phyloP scores from a whole-genome alignment of 495 filamentous ascomycete genomes.

The Daldinia caldariorum region DNA sequence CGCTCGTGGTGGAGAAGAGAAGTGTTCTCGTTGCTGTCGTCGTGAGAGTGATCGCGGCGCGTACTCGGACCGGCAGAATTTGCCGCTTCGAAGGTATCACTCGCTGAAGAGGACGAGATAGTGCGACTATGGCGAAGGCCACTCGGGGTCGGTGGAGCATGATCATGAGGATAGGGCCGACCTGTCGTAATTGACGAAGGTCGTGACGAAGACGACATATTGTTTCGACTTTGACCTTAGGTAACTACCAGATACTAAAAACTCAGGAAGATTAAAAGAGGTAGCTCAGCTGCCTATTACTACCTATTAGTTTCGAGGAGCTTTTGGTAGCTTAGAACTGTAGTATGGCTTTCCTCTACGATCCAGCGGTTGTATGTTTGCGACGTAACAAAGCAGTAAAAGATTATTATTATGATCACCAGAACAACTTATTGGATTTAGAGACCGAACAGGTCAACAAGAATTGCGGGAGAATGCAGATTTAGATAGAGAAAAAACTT shows the following conservation, averaged over 20 bases:
- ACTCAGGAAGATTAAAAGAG: not conserved
- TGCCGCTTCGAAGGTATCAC: conserved; percentile 32
- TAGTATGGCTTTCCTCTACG: not conserved
- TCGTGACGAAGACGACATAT: conserved; percentile 30
- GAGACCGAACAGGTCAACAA: conserved; percentile 6
- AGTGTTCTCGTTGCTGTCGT: conserved; percentile 56
- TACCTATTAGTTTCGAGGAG: not conserved
- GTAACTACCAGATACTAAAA: conserved; percentile 1
- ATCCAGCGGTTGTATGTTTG: not conserved
- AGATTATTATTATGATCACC: not conserved
- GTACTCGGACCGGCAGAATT: conserved; percentile 38
- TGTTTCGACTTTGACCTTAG: not conserved
- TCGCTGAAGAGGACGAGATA: conserved; percentile 47
- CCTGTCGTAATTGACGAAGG: conserved; percentile 28
- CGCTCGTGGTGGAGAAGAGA: conserved; percentile 54
- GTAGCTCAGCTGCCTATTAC: not conserved
- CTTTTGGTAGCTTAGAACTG: not conserved
- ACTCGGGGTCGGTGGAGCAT: conserved; percentile 55
- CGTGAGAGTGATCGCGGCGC: conserved; percentile 23
- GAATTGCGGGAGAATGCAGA: conserved; percentile 8
- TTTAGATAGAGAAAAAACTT: conserved; percentile 15
- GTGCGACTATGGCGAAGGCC: conserved; percentile 58
- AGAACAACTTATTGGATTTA: not conserved
- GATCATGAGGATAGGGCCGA: conserved; percentile 42
- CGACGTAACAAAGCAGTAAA: conserved; percentile 2